Base-by-base conservation (phyloP, 768 basidiomycete species). In the Suillus bovinus region DNA sequence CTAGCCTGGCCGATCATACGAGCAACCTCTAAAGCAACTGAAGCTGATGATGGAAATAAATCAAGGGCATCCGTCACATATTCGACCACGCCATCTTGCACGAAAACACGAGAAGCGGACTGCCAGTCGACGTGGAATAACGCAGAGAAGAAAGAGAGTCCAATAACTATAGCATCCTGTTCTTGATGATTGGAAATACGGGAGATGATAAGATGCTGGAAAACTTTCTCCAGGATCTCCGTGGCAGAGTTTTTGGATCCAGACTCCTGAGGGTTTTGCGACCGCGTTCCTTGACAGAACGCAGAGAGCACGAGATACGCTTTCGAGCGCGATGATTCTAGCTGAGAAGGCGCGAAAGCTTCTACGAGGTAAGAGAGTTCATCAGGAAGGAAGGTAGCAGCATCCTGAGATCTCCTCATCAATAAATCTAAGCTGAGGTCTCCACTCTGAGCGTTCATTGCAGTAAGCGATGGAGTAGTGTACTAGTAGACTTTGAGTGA, bases 41-140 rank as follows among this genome's bases (percentile, higher is more conserved):
- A 64, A 2, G 77, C 67, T 4, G 82, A 79, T 5, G 81, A 80
- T 2, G 84, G 78, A 50, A 77, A 78, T n/a, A 91, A 74, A 63
- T 96, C 93, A 29, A 88, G 81, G 16, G 82, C 81, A 68, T 94
- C 92, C 70, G 85, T 80, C 58, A 94, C 74, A 50, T 82, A 81
- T 42, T 90, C 86, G 36, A 88, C 67, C 17, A 89, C 72, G 4
- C 86, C 87, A 63, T 91, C 88, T 56, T 81, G 78, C 41, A 77
- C 73, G 61, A 94, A 86, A 59, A 96, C 85, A 27, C 79, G 67
- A 11, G 86, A 79, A 11, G 91, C 93, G 1, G 85, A 77, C 58
- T 81, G 76, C 74, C 86, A 82, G 66, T 93, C 91, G n/a, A 94
- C 85, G 71, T 94, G 91, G 69, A 94, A 93, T 22, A 96, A 77